These are phyloP conservation scores for Cicer bijugum DNA, from an alignment of 306 rosid genomes.

Conservation along the genomic window DNA sequence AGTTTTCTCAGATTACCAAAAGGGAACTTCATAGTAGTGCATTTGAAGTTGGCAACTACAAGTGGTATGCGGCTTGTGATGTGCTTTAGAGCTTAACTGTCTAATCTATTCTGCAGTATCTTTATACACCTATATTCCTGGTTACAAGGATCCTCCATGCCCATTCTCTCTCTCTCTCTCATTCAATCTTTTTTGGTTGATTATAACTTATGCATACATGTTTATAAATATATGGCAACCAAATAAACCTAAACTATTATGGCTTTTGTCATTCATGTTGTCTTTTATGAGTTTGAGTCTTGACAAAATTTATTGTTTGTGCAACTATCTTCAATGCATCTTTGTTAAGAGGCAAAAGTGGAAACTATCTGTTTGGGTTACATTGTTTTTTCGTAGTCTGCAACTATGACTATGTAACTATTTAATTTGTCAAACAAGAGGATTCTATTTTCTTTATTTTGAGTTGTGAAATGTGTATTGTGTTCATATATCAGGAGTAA, in stretches of 20 bases:
- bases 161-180: neutral
- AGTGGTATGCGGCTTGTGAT: conserved; percentile 69
- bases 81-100: conserved; percentile 7
- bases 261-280: conserved; percentile 28
- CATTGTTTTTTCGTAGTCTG: neutral
- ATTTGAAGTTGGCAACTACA: conserved; percentile 96
- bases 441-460: neutral
- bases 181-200: too few species aligned
- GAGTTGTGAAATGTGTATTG: conserved; percentile 25
- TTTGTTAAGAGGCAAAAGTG: neutral
- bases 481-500: conserved; percentile 25
- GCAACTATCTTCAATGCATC: neutral
- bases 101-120: conserved; percentile 3
- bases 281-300: conserved; percentile 5
- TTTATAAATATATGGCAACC: neutral
- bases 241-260: conserved; percentile 18
- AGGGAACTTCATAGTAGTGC: conserved; percentile 96
- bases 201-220: neutral
- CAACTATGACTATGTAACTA: neutral
- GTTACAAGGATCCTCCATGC: conserved; percentile 2
- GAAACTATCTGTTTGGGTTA: conserved; percentile 23
- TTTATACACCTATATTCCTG: neutral
- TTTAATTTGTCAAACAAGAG: conserved; percentile 16
- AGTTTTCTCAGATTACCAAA: conserved; percentile 94
- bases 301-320: neutral